Percentiles rank a stretch among this genome's conserved stretches.
Evolutionary conservation across 2,329 filamentous ascomycete genomes (phyloP).

Genomic region (Exophiala sp.): DNA sequence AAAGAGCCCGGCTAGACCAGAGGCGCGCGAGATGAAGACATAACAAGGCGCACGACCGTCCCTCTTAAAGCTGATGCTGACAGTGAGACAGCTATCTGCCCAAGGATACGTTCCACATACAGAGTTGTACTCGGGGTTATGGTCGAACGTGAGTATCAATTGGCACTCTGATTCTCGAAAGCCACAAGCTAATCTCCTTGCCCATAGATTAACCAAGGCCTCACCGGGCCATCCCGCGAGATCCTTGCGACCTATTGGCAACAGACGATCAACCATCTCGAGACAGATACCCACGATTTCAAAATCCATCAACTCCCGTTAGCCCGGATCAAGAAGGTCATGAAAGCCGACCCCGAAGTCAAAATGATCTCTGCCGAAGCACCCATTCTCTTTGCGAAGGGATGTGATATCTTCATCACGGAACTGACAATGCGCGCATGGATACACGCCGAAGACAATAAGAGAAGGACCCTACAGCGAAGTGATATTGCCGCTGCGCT

Average conservation of each 20-base stretch:
- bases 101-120: constrained; percentile 82
- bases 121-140: constrained; percentile 87
- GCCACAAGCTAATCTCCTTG: constrained; percentile 58
- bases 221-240: constrained; percentile 88
- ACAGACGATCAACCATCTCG: constrained; percentile 91
- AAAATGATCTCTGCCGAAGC: constrained; percentile 99
- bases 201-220: constrained; percentile 80
- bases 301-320: constrained; percentile 95
- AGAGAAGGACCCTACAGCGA: constrained; percentile 86
- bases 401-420: constrained; percentile 98
- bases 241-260: constrained; percentile 99
- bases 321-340: constrained; percentile 99
- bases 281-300: constrained; percentile 94
- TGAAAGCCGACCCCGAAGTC: constrained; percentile 98
- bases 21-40: no score
- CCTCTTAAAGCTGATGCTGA: no score
- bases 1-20: neutral
- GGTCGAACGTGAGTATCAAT: constrained; percentile 71
- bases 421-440: constrained; percentile 98
- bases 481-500: constrained; percentile 95
- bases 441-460: constrained; percentile 99
- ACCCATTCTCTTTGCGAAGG: constrained; percentile 95
- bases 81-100: constrained; percentile 62
- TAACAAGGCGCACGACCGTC: no score
- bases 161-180: constrained; percentile 92